Conservation (phyloP, 2,329 filamentous ascomycete species). For the Trichoderma sp. region DNA sequence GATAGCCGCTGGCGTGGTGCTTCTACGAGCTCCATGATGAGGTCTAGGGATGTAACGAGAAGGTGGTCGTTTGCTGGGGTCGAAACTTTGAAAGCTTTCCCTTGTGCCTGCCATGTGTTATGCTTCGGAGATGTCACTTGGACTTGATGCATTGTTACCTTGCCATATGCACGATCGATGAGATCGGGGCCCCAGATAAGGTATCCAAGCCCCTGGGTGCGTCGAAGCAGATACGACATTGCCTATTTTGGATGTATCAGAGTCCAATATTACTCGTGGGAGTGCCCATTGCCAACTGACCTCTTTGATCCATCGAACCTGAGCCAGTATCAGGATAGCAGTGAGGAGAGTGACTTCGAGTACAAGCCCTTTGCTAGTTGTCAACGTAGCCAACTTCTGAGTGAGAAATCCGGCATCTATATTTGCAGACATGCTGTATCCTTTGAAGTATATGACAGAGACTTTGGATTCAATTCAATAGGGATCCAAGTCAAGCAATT, state of each 20-base stretch:
- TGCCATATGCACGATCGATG: conserved; percentile 5
- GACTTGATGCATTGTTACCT: neutral
- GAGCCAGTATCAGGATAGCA: neutral
- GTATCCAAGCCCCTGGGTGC: neutral
- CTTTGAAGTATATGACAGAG: neutral
- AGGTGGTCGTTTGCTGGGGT: neutral
- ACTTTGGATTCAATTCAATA: no score
- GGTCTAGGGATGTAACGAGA: neutral
- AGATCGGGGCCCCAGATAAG: neutral
- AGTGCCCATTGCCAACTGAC: neutral
- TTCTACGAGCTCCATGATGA: neutral
- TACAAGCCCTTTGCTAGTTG: neutral
- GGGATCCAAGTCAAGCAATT: neutral
- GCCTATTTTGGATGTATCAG: neutral
- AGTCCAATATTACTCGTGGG: neutral
- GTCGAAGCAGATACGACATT: neutral
- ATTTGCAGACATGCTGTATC: neutral
- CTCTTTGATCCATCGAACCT: neutral
- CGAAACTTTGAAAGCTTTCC: neutral
- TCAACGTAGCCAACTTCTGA: neutral
- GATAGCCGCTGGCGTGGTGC: neutral
- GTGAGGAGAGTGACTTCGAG: neutral
- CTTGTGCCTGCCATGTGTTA: neutral
- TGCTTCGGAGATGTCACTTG: neutral
- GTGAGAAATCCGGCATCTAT: neutral